phyloP scores from a whole-genome alignment of 108 stramenopile genomes.

The Aureococcus anophagefferens region DNA sequence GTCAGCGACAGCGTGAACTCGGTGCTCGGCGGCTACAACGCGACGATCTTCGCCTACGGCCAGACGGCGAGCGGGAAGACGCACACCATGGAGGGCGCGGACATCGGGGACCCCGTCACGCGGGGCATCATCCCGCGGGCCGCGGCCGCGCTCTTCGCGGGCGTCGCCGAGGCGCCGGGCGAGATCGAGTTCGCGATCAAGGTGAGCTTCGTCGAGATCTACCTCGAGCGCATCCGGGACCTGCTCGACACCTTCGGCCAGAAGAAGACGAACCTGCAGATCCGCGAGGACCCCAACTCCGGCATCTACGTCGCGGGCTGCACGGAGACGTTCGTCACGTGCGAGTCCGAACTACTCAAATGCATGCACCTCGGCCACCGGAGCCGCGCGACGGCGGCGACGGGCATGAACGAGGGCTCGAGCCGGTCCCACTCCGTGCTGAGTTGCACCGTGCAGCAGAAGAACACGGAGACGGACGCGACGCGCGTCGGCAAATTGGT shows the following conservation, averaged over 20 bases:
- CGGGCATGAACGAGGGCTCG: conserved; percentile 57
- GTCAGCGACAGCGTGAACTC: conserved; percentile 4
- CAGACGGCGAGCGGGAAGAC: conserved; percentile 35
- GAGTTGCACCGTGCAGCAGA: conserved; percentile 28
- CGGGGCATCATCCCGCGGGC: conserved; percentile 17
- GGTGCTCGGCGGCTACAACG: conserved; percentile 37
- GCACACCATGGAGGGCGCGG: conserved; percentile 21
- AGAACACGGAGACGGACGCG: neutral
- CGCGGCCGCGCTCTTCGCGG: conserved; percentile 1
- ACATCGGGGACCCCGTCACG: no score
- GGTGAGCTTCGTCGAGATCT: conserved; percentile 25
- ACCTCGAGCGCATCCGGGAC: conserved; percentile 28
- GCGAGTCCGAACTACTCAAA: conserved; percentile 29
- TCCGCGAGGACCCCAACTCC: conserved; percentile 44
- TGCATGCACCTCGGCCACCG: conserved; percentile 15
- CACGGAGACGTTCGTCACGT: conserved; percentile 30
- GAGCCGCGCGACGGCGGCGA: conserved; percentile 40
- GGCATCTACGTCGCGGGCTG: conserved; percentile 54
- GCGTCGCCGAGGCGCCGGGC: conserved; percentile 1
- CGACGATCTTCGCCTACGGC: conserved; percentile 53
- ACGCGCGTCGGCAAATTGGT: conserved; percentile 16
- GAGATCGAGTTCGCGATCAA: conserved; percentile 22
- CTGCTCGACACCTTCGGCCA: conserved; percentile 11
- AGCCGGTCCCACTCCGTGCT: conserved; percentile 53
- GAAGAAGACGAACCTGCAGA: conserved; percentile 30